Conservation (phyloP, 768 basidiomycete species). For the Amanita molliuscula region DNA sequence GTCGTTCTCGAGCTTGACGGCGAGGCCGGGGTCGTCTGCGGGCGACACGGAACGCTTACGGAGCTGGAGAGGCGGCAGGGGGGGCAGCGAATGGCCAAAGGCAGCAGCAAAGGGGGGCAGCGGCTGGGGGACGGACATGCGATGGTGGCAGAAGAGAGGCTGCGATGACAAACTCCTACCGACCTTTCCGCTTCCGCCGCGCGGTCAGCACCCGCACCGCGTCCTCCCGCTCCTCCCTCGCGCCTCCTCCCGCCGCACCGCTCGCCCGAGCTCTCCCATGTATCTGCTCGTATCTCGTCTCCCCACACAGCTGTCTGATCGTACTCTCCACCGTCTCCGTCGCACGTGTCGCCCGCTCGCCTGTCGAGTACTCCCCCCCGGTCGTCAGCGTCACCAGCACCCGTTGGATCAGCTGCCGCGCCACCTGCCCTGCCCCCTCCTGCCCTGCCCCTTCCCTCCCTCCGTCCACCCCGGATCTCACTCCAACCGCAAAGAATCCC, state of each 20-base stretch:
- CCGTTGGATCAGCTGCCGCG: conserved; percentile 57
- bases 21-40: not conserved
- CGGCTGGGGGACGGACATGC: conserved; percentile 44
- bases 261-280: conserved; percentile 57
- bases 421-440: conserved; percentile 50
- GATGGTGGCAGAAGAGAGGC: conserved; percentile 10
- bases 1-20: conserved; percentile 17
- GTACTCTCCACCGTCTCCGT: conserved; percentile 64
- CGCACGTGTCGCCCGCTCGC: conserved; percentile 51
- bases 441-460: conserved; percentile 20
- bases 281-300: conserved; percentile 41
- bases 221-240: conserved; percentile 8
- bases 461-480: conserved; percentile 15
- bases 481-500: conserved; percentile 78
- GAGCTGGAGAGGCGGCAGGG: conserved; percentile 39
- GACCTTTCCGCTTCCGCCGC: conserved; percentile 39
- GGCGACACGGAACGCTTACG: not conserved
- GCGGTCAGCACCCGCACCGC: conserved; percentile 49
- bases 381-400: conserved; percentile 59
- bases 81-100: conserved; percentile 51
- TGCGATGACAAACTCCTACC: conserved; percentile 11
- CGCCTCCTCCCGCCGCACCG: conserved; percentile 12
- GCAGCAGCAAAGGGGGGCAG: conserved; percentile 76
- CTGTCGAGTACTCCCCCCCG: conserved; percentile 68
- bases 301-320: conserved; percentile 65